Evolutionary conservation across 352 stramenopile species (phyloP).

Genomic region (Globisporangium spinosum): DNA sequence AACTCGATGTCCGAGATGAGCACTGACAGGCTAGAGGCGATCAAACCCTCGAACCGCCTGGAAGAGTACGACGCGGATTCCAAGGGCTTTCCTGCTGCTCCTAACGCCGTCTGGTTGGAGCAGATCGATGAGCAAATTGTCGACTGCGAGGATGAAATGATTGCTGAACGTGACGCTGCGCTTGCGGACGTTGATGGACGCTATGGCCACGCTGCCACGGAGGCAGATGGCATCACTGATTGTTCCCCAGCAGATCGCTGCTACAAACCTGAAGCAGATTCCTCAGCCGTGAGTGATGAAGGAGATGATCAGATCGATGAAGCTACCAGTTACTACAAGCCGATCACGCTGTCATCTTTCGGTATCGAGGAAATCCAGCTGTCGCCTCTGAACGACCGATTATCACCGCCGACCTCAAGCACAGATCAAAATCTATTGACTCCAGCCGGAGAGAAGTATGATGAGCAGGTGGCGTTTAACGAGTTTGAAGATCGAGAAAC

Average conservation of each 20-base stretch:
- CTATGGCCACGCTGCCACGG: background rate
- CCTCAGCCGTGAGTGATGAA: background rate
- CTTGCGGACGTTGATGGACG: background rate
- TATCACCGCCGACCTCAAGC: background rate
- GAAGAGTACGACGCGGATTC: background rate
- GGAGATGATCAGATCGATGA: constrained; percentile 7
- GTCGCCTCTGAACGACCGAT: constrained; percentile 23
- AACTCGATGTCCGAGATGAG: background rate
- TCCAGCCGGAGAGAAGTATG: background rate
- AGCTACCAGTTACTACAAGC: constrained; percentile 19
- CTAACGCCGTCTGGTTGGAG: background rate
- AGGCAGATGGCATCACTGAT: background rate
- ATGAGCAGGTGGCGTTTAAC: background rate
- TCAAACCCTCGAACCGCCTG: background rate
- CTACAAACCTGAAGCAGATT: background rate
- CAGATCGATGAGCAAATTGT: background rate
- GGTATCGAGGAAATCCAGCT: constrained; percentile 44
- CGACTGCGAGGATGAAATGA: background rate
- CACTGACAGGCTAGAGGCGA: background rate
- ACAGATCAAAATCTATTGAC: background rate
- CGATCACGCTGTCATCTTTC: constrained; percentile 41
- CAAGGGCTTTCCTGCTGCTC: background rate
- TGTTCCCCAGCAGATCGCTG: background rate
- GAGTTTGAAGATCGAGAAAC: background rate
- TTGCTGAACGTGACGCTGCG: background rate